These are phyloP conservation scores for Hebeloma cylindrosporum DNA, from an alignment of 768 basidiomycete species.

Conservation along the genomic window DNA sequence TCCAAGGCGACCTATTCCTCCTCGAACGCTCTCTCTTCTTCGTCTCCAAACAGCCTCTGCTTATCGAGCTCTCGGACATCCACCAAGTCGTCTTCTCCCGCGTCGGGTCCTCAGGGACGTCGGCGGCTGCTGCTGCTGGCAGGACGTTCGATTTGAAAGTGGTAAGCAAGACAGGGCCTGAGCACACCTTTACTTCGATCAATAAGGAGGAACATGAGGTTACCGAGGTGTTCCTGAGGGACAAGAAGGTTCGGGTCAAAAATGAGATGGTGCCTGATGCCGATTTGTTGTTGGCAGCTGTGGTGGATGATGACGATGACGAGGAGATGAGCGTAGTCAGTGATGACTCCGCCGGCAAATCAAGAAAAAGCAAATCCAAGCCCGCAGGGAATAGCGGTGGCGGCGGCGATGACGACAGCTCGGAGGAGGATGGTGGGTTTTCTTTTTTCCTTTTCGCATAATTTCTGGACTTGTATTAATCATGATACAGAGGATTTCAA, in stretches of 20 bases:
- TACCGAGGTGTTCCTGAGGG: conserved; percentile 80
- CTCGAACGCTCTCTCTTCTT: conserved; percentile 98
- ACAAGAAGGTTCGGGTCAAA: conserved; percentile 92
- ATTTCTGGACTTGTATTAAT: neutral
- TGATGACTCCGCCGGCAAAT: conserved; percentile 63
- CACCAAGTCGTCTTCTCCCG: conserved; percentile 91
- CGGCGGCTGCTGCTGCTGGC: conserved; percentile 73
- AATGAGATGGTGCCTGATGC: conserved; percentile 94
- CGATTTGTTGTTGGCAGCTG: conserved; percentile 68
- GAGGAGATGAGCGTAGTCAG: conserved; percentile 82
- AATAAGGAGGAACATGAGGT: conserved; percentile 94
- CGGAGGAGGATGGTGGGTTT: conserved; percentile 62
- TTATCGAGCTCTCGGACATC: conserved; percentile 87
- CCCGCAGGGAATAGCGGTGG: conserved; percentile 37
- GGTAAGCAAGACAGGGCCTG: conserved; percentile 79
- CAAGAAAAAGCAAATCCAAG: conserved; percentile 34
- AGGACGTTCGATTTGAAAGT: conserved; percentile 95
- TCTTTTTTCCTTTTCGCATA: conserved; percentile 7
- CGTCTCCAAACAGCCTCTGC: conserved; percentile 91
- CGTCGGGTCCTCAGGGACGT: conserved; percentile 82
- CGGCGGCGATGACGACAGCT: conserved; percentile 72
- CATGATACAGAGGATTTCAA: conserved; percentile 78
- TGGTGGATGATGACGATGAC: conserved; percentile 69
- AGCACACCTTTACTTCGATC: conserved; percentile 89
- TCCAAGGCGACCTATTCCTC: conserved; percentile 96